These are phyloP conservation scores for Leucoagaricus sp. DNA, from an alignment of 1,284 basidiomycete genomes.

Conservation along the genomic window DNA sequence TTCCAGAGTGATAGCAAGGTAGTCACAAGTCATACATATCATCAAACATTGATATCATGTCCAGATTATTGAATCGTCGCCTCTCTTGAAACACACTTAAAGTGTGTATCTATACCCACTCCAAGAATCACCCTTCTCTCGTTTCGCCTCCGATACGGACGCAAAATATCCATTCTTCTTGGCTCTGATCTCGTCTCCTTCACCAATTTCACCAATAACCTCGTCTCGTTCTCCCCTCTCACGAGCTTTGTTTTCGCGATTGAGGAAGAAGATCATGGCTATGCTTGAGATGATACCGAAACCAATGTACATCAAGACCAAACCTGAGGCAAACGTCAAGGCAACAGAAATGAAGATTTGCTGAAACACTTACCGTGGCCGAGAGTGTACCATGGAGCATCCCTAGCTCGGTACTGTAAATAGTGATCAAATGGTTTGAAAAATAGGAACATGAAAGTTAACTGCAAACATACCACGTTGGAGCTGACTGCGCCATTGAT, in stretches of 20 bases:
- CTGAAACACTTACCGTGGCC: conserved; percentile 65
- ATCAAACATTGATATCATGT: too few species aligned
- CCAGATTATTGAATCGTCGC: too few species aligned
- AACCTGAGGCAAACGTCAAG: conserved; percentile 30
- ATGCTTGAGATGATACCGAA: conserved; percentile 59
- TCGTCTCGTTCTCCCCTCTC: conserved; percentile 70
- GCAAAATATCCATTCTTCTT: conserved; percentile 47
- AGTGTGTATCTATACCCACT: conserved; percentile 57
- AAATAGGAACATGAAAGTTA: neutral
- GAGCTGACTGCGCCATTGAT: conserved; percentile 72
- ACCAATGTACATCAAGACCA: conserved; percentile 71
- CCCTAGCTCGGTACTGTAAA: conserved; percentile 59
- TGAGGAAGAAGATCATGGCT: conserved; percentile 48
- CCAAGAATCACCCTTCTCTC: conserved; percentile 60
- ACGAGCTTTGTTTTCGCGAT: conserved; percentile 60
- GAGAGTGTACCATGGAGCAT: conserved; percentile 70
- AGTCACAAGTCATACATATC: too few species aligned
- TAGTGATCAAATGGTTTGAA: neutral
- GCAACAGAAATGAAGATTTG: too few species aligned
- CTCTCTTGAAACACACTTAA: neutral
- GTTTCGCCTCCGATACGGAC: conserved; percentile 51
- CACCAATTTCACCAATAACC: conserved; percentile 50
- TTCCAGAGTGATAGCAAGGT: neutral
- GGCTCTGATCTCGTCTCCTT: conserved; percentile 5
- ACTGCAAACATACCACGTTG: conserved; percentile 61